These are phyloP conservation scores for Hura crepitans DNA, from an alignment of 441 rosid genomes.

Conservation along the genomic window DNA sequence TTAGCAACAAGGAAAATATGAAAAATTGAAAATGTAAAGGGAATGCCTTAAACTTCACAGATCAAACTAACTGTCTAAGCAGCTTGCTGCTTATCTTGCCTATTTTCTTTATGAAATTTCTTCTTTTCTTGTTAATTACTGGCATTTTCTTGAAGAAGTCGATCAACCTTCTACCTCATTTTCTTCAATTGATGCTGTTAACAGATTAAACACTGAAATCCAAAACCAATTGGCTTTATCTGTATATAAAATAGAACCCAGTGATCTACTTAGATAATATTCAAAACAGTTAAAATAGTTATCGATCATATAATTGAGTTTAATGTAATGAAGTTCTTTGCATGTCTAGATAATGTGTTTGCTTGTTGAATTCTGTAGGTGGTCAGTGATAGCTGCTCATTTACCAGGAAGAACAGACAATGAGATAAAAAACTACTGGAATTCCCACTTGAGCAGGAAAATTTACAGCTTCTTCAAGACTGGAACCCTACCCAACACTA, in stretches of 20 bases:
- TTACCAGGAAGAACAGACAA: constrained; percentile 89
- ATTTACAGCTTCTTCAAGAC: constrained; percentile 36
- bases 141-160: neutral
- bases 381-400: constrained; percentile 81
- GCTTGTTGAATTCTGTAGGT: constrained; percentile 34
- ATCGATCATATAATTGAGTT: neutral
- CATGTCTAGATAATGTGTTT: neutral
- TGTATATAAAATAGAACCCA: too few species aligned
- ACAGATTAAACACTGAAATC: neutral
- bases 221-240: too few species aligned
- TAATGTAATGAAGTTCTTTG: neutral
- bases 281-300: too few species aligned
- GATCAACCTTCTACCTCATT: neutral
- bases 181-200: neutral
- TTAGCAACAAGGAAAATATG: too few species aligned
- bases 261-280: too few species aligned
- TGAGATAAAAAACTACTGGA: constrained; percentile 90
- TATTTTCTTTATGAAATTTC: too few species aligned
- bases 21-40: too few species aligned
- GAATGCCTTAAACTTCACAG: too few species aligned
- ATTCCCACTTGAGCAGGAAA: constrained; percentile 75
- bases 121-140: neutral
- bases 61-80: too few species aligned
- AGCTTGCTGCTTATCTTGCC: too few species aligned
- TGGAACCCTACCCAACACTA: neutral